Evolutionary conservation across 2,329 filamentous ascomycete genomes (phyloP).

Genomic region (Claviceps sorghi): DNA sequence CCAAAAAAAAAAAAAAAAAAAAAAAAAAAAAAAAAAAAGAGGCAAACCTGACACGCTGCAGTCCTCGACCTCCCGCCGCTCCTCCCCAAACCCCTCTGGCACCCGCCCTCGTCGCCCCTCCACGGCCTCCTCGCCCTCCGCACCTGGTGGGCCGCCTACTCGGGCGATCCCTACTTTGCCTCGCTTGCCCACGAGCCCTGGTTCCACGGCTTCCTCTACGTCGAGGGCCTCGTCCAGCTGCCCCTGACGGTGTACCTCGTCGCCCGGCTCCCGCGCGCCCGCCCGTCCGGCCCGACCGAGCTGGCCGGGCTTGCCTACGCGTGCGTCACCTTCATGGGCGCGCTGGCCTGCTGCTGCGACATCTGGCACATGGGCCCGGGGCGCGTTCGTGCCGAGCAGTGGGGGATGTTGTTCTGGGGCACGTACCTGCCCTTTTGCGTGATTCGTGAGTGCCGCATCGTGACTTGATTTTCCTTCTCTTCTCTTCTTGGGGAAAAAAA

Average conservation of each 20-base stretch:
- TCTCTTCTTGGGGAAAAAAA: neutral
- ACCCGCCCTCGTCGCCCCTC: constrained; percentile 26
- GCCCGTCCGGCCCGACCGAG: constrained; percentile 27
- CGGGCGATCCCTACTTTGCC: constrained; percentile 39
- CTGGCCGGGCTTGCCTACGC: constrained; percentile 37
- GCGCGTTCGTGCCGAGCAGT: constrained; percentile 23
- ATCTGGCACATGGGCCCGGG: constrained; percentile 32
- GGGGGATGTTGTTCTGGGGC: constrained; percentile 30
- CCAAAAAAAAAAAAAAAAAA: neutral
- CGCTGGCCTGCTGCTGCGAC: constrained; percentile 36
- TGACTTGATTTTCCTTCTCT: neutral
- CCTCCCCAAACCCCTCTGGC: constrained; percentile 34
- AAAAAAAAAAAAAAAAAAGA: neutral
- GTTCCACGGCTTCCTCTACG: constrained; percentile 34
- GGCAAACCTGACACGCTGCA: constrained; percentile 11
- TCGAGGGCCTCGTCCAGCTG: constrained; percentile 36
- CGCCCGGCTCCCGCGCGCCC: constrained; percentile 22
- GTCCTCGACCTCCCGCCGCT: constrained; percentile 39
- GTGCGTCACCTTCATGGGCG: constrained; percentile 36
- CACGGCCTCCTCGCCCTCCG: constrained; percentile 32
- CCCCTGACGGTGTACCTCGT: constrained; percentile 36
- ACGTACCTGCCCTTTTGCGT: constrained; percentile 37
- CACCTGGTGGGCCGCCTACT: constrained; percentile 29
- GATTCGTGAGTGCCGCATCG: constrained; percentile 30
- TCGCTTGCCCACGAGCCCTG: constrained; percentile 26